Percentiles rank a stretch among this genome's conserved stretches.
Conservation (phyloP, 441 rosid genomes). For the Capsella rubella region DNA sequence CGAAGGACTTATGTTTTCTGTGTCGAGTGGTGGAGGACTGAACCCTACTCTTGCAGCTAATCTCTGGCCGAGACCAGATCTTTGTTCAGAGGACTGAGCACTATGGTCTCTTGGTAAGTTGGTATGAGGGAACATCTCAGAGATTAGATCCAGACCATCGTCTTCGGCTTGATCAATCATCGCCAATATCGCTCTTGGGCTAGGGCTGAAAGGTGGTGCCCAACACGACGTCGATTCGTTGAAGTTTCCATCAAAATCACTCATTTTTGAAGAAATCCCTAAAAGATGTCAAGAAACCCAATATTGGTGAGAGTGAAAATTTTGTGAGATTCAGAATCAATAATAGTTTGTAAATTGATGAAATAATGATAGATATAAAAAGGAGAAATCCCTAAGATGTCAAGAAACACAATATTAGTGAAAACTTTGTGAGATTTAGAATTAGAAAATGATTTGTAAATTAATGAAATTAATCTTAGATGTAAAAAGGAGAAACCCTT, state of each 20-base stretch:
- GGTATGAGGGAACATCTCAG: constrained; percentile 28
- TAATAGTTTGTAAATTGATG: not conserved
- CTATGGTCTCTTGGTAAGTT: not conserved
- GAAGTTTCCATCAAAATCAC: constrained; percentile 22
- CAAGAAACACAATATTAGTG: not conserved
- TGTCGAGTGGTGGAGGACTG: constrained; percentile 52
- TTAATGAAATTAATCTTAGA: not conserved
- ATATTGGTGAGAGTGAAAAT: not conserved
- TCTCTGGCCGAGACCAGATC: constrained; percentile 50
- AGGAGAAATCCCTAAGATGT: not conserved
- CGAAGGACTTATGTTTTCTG: constrained; percentile 40
- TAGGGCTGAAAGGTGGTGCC: constrained; percentile 19
- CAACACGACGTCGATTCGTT: constrained; percentile 7
- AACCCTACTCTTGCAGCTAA: constrained; percentile 58
- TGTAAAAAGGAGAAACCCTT: constrained; percentile 8
- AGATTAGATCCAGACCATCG: not conserved
- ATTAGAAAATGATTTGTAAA: not conserved
- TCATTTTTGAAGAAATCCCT: constrained; percentile 23
- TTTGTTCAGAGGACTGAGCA: constrained; percentile 11
- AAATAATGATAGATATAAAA: not conserved
- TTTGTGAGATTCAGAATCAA: constrained; percentile 9
- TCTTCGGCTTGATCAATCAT: constrained; percentile 16
- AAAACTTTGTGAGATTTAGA: constrained; percentile 8
- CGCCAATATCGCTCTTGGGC: not conserved
- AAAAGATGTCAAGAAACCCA: not conserved